Evolutionary conservation across 306 rosid genomes (phyloP).

Genomic region (Quillaja saponaria): DNA sequence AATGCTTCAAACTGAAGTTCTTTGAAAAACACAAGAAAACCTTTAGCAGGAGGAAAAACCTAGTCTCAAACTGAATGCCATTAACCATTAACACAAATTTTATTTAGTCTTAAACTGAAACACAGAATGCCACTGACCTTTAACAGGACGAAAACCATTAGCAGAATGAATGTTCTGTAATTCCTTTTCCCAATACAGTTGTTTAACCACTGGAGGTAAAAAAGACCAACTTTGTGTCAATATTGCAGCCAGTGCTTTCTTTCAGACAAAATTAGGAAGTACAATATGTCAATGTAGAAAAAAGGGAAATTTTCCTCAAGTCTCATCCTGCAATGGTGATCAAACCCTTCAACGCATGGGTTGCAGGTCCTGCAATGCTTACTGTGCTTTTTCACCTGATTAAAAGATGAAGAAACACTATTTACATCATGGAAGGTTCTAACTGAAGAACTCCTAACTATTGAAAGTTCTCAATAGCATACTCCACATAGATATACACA

Average conservation of each 20-base stretch:
- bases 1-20: conserved; percentile 20
- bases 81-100: conserved; percentile 71
- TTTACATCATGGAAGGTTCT: background rate
- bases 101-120: conserved; percentile 17
- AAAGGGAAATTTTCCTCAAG: background rate
- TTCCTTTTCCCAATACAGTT: conserved; percentile 92
- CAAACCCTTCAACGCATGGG: conserved; percentile 94
- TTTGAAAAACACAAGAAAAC: background rate
- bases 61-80: conserved; percentile 16
- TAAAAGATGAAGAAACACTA: background rate
- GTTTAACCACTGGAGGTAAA: conserved; percentile 81
- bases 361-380: conserved; percentile 96
- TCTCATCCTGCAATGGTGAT: conserved; percentile 94
- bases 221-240: background rate
- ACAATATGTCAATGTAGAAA: conserved; percentile 4
- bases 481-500: background rate
- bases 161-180: conserved; percentile 85
- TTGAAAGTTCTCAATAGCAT: no score
- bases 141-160: conserved; percentile 70
- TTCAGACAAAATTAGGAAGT: background rate
- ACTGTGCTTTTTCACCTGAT: conserved; percentile 77
- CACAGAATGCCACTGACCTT: conserved; percentile 51
- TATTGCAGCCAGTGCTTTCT: conserved; percentile 5
- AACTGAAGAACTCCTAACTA: no score
- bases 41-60: no score